Conservation (phyloP, 805 yeast genomes). For the Grigorovia transvaalensis region DNA sequence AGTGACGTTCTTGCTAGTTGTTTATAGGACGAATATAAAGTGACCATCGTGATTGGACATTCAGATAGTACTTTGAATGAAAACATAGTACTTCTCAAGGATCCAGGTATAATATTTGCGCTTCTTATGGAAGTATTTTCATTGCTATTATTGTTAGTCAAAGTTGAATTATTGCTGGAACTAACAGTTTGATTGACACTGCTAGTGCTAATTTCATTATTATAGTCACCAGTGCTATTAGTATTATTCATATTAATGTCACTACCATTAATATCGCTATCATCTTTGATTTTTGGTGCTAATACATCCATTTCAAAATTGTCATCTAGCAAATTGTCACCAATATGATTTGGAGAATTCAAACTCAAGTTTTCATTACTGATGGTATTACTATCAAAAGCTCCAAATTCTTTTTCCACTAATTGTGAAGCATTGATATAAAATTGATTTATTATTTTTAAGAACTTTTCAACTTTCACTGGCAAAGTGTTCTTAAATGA, state of each 20-base stretch:
- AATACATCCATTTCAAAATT: slow-evolving; percentile 2
- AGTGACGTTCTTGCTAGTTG: slow-evolving; percentile 59
- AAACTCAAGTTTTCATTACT: slow-evolving; percentile 1
- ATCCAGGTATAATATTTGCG: slow-evolving; percentile 24
- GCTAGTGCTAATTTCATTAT: not conserved
- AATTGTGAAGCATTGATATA: slow-evolving; percentile 72
- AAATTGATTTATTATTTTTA: slow-evolving; percentile 62
- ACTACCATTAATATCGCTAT: not conserved
- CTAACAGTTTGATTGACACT: not conserved
- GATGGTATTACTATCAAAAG: slow-evolving; percentile 14
- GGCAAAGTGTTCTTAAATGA: slow-evolving; percentile 59
- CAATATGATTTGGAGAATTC: not conserved
- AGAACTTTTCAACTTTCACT: slow-evolving; percentile 68
- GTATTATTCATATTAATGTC: not conserved
- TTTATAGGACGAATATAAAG: slow-evolving; percentile 80
- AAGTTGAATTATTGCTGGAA: not conserved
- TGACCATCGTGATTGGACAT: slow-evolving; percentile 94
- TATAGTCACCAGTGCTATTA: not conserved
- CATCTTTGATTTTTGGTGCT: not conserved
- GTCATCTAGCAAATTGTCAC: slow-evolving; percentile 4
- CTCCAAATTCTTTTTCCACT: slow-evolving; percentile 55
- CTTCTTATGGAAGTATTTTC: not conserved
- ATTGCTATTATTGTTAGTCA: not conserved
- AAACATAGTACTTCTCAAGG: slow-evolving; percentile 54
- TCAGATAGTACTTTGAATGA: slow-evolving; percentile 91